Evolutionary conservation across 208 protist genomes (phyloP), one percentile per base, ranked within the genome.

Genomic region (Wallacemonas collosoma): DNA sequence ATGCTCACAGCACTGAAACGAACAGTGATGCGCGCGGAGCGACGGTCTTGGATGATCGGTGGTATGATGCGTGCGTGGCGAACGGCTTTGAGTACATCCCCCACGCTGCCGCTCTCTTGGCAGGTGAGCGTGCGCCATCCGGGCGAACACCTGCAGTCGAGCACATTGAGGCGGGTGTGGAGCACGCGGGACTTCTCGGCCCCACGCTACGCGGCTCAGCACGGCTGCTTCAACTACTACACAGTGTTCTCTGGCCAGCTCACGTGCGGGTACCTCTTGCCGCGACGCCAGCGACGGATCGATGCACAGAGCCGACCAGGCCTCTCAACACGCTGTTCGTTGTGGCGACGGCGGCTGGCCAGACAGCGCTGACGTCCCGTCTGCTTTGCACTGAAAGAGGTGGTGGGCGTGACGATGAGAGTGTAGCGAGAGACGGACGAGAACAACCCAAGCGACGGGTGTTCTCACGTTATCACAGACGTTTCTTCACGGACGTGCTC

Each of bases 231-330:
- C 82, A 90, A 53, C 64, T 93, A 35, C 66, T 93, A 14, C 78
- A 82, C 66, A 90, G 87, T 67, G 87, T 84, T 3, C 53, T 89
- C 36, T 93, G 88, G 88, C 83, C 88, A 0, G 61, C 75, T 58
- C 79, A 80, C 38, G 26, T 1, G 12, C 41, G 63, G 4, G 8
- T 41, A n/a, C 6, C 51, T 7, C 5, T n/a, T 14, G 56, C 56
- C 0, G 12, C 45, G 38, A 9, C 6, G 11, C 26, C 38, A 47
- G 44, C 7, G 39, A n/a, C 35, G 47, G 63, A 48, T 17, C 15
- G 17, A 73, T n/a, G 11, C 9, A 57, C 11, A 50, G 8, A 6
- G 12, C 45, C 45, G 45, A 6, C 8, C 8, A 50, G 45, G 8
- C 45, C 6, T 50, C 45, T 50, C 51, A 44, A 57, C 4, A 76